Evolutionary conservation across 345 rosid genomes (phyloP), one percentile per base, ranked within the genome.

Genomic region (Heritiera littoralis): DNA sequence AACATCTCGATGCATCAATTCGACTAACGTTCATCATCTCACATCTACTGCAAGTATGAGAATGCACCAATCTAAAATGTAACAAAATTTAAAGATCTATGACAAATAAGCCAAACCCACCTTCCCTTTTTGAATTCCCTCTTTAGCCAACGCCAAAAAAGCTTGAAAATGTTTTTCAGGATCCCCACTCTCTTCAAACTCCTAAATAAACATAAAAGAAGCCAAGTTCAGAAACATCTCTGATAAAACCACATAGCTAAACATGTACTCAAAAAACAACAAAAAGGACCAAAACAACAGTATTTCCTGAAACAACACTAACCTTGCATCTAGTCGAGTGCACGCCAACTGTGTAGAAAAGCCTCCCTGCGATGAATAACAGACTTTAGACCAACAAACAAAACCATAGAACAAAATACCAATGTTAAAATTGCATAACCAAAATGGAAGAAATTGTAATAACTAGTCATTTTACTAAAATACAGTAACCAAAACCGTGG

Each of bases 51-150:
- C 74, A 13, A 23, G 56, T 48, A 69, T 23, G 55, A 28, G 40
- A 69, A 48, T 23, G n/a, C 40, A 48, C 11, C 5, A 13, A 32
- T 48, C 18, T 69, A 20, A 46, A 43, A 69, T 23, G 56, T 20
- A 2, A 1, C 74, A 10, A 48, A 46, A 48, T 69, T 69, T 46
- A 69, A 69, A 69, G 38, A 30, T 46, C 38, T 35, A 49, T 6
- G 13, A 17, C 43, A 32, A 14, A 41, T 5, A 72, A 77, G 30
- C 23, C 10, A 30, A 54, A 64, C 56, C 11, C 52, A 95, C 99
- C 92, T 96, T 96, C 72, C 98, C 99, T 84, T 91, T 96, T 75
- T 86, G 89, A 18, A 94, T 91, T 69, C 99, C 98, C 81, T 94
- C 97, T 78, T 74, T 86, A 75, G 94, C 98, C 82, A 94, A 82